Conservation (phyloP, 116 monocot genomes). For the Cymodocea nodosa region DNA sequence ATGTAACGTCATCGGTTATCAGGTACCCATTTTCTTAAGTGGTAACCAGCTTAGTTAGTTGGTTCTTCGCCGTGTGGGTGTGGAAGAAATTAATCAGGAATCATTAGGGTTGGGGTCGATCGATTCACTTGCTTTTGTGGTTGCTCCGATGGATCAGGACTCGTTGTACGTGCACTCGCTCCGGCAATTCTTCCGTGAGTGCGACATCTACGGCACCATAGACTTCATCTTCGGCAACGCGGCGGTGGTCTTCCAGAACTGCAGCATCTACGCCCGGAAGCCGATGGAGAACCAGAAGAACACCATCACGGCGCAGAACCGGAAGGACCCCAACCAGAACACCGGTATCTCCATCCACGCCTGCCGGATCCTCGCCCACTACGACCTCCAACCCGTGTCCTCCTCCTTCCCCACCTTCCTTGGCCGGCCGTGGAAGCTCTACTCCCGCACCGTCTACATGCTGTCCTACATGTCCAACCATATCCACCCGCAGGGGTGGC, state of each 20-base stretch:
- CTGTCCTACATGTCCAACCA: slow-evolving; percentile 60
- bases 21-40: neutral
- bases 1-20: slow-evolving; percentile 72
- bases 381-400: slow-evolving; percentile 7
- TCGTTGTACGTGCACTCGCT: slow-evolving; percentile 91
- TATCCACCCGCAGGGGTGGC: slow-evolving; percentile 58
- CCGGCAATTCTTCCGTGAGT: slow-evolving; percentile 85
- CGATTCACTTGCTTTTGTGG: too few relatives aligned
- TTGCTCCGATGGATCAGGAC: slow-evolving; percentile 30
- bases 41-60: too few relatives aligned
- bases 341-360: slow-evolving; percentile 72
- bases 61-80: too few relatives aligned
- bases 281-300: slow-evolving; percentile 63
- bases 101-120: too few relatives aligned
- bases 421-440: slow-evolving; percentile 65
- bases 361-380: slow-evolving; percentile 18
- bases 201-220: slow-evolving; percentile 90
- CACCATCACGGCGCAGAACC: slow-evolving; percentile 75
- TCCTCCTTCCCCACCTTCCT: slow-evolving; percentile 32
- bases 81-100: too few relatives aligned
- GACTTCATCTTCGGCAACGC: slow-evolving; percentile 98
- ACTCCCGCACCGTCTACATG: slow-evolving; percentile 63
- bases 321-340: slow-evolving; percentile 89
- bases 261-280: slow-evolving; percentile 65
- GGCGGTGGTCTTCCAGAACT: slow-evolving; percentile 84